Percentiles rank a stretch among this genome's conserved stretches.
These are phyloP conservation scores for Suillus tomentosus DNA, from an alignment of 768 basidiomycete genomes.

Conservation along the genomic window DNA sequence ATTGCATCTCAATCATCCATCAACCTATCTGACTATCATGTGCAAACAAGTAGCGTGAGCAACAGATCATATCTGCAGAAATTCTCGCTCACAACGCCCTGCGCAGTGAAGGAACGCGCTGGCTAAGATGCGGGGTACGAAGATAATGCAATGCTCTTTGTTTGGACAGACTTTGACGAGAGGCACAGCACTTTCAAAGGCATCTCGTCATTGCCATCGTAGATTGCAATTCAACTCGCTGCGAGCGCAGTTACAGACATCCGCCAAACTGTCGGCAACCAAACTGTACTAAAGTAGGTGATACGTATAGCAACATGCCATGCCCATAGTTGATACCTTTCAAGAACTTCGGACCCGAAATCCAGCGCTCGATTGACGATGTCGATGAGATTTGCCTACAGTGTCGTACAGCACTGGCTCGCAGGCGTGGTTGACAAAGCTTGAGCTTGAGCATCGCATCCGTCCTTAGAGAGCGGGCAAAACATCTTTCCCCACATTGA, in stretches of 20 bases:
- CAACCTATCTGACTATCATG: conserved; percentile 42
- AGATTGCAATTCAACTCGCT: conserved; percentile 67
- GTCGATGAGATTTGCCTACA: conserved; percentile 74
- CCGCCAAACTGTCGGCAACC: conserved; percentile 54
- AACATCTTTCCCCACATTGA: neutral
- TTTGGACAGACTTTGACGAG: conserved; percentile 18
- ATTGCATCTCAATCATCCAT: conserved; percentile 3
- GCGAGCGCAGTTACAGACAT: conserved; percentile 66
- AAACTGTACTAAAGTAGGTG: conserved; percentile 58
- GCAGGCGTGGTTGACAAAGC: conserved; percentile 25
- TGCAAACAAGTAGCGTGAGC: conserved; percentile 78
- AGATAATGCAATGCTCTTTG: conserved; percentile 19
- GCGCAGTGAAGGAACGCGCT: conserved; percentile 73
- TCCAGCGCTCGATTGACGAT: conserved; percentile 67
- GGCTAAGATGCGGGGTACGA: conserved; percentile 68
- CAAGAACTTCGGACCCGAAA: conserved; percentile 68
- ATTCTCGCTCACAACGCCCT: conserved; percentile 7
- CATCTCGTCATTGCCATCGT: conserved; percentile 72
- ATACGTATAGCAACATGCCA: conserved; percentile 15
- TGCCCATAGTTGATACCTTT: conserved; percentile 12
- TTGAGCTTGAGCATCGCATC: neutral
- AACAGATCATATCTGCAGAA: conserved; percentile 7
- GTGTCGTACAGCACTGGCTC: conserved; percentile 61
- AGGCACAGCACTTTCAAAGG: conserved; percentile 72
- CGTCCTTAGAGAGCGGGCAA: neutral